phyloP scores from a whole-genome alignment of 176 grass and related monocot genomes.

The Cocos nucifera region DNA sequence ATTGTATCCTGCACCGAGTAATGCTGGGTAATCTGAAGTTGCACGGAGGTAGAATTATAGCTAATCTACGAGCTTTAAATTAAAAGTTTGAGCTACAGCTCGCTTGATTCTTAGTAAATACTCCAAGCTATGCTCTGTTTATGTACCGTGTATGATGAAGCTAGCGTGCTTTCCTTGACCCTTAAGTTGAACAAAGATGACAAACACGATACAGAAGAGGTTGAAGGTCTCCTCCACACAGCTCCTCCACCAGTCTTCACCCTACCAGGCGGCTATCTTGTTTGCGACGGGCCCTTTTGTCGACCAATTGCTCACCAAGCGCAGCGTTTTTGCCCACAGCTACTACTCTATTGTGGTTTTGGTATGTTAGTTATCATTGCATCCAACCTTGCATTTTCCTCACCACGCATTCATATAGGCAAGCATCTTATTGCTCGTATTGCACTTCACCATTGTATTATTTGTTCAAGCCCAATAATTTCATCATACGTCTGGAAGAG shows the following conservation, averaged over 20 bases:
- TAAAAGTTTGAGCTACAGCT: too few species aligned
- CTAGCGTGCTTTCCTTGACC: conserved; percentile 51
- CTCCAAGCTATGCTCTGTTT: too few species aligned
- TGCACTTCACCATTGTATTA: too few species aligned
- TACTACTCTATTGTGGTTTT: conserved; percentile 67
- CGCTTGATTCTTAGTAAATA: too few species aligned
- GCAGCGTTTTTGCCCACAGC: conserved; percentile 74
- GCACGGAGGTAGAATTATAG: too few species aligned
- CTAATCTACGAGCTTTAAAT: too few species aligned
- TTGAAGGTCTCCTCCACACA: conserved; percentile 96
- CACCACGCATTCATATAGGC: conserved; percentile 18
- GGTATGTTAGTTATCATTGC: conserved; percentile 37
- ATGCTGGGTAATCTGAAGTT: too few species aligned
- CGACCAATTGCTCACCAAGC: conserved; percentile 71
- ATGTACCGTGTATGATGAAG: not conserved
- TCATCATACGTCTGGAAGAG: too few species aligned
- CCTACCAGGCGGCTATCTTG: conserved; percentile 84
- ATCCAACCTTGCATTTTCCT: conserved; percentile 10
- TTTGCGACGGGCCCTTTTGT: conserved; percentile 90
- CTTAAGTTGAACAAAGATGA: conserved; percentile 50
- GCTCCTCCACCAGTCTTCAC: conserved; percentile 85
- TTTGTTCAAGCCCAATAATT: too few species aligned
- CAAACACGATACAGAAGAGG: conserved; percentile 98
- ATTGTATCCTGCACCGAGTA: conserved; percentile 65
- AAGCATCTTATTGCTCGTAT: not conserved